Evolutionary conservation across 306 rosid species (phyloP), one percentile per base, ranked within the genome.

Genomic region (Rosa multiflora): DNA sequence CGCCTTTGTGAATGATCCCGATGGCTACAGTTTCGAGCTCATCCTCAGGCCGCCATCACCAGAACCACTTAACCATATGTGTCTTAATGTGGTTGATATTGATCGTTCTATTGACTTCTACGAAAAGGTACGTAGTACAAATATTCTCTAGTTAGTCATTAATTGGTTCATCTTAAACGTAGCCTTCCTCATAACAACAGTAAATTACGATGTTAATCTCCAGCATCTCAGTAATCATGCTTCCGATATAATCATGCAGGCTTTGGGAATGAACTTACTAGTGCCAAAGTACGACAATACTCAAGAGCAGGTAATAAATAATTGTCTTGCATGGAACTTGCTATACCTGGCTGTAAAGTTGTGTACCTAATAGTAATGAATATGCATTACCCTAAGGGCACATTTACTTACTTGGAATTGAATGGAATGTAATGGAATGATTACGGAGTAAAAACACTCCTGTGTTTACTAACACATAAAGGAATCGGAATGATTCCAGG

Each of bases 211-310:
- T 52, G 0, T 51, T 51, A 15, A 51, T 51, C 56, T 51, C 56
- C 15, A 51, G 56, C n/a, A 51, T 51, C 6, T 51, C 1, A 48
- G 17, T 11, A 11, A 13, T 10, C 4, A 32, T 32, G 37, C 37
- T 32, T 47, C 14, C 23, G 61, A 53, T 8, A 56, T 56, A 21
- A 37, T 15, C 13, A 39, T 40, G 53, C 78, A 74, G 78, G 46
- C 53, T 6, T 56, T 74, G 78, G 78, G 53, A 64, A 74, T 74
- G 78, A 74, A 56, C 52, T 18, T 74, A 13, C 68, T 71, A 26
- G 6, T 40, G 46, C 17, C 4, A 13, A 74, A 21, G 40, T 56
- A 2, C 26, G 21, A 74, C 42, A 1, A 3, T 5, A 23, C 52
- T 21, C 23, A 40, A 56, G 26, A 56, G n/a, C 40, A 5, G 78